phyloP scores from a whole-genome alignment of 129 eudicot species.

The Artemisia tridentata region DNA sequence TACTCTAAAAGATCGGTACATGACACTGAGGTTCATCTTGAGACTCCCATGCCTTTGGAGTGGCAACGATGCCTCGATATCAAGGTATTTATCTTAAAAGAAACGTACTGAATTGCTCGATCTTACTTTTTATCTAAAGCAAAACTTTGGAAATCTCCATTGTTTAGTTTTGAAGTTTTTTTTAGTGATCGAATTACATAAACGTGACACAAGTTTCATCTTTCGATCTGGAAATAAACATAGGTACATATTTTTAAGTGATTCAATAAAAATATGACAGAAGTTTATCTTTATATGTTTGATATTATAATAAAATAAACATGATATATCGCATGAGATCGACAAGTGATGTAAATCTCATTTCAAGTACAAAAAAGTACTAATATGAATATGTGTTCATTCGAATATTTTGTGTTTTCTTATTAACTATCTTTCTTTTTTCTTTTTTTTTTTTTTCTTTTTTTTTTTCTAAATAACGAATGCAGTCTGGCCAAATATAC shows the following conservation, averaged over 20 bases:
- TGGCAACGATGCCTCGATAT: slow-evolving; percentile 93
- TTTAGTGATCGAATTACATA: slow-evolving; percentile 4
- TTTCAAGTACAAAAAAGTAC: not conserved
- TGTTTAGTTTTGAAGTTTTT: not conserved
- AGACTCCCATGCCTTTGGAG: slow-evolving; percentile 69
- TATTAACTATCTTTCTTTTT: not conserved
- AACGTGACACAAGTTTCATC: not conserved
- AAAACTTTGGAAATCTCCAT: too few relatives aligned
- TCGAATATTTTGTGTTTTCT: not conserved
- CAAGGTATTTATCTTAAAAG: slow-evolving; percentile 43
- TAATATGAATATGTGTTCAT: not conserved
- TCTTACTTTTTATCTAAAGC: too few relatives aligned
- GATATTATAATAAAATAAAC: not conserved
- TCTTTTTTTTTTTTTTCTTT: not conserved
- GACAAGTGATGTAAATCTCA: too few relatives aligned
- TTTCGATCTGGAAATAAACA: not conserved
- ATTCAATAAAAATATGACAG: not conserved
- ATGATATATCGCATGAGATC: not conserved
- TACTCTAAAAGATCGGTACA: slow-evolving; percentile 26
- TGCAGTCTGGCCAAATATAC: slow-evolving; percentile 81
- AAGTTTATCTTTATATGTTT: not conserved
- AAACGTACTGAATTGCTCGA: not conserved
- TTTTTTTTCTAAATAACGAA: not conserved
- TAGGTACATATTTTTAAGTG: not conserved
- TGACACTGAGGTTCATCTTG: slow-evolving; percentile 47